Percentiles rank a stretch among this genome's conserved stretches.
These are phyloP conservation scores for Apiospora kogelbergensis DNA, from an alignment of 2,329 filamentous ascomycete genomes.

Conservation along the genomic window DNA sequence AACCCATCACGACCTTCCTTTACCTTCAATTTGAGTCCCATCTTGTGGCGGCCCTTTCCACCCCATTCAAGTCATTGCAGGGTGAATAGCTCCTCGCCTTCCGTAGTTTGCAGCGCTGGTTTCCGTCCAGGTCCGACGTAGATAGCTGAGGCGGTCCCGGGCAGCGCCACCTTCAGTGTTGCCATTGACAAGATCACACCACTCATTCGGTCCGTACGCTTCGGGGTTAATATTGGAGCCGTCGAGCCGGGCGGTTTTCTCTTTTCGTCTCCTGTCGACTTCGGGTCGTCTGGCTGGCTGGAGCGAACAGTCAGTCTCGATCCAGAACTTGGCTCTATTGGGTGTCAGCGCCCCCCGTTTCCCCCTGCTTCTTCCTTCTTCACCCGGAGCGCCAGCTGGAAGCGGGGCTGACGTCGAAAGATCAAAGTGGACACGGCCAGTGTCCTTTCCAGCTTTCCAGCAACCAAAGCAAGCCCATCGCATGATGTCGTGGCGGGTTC, in stretches of 20 bases:
- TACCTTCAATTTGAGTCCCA: background rate
- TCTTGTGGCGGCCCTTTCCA: background rate
- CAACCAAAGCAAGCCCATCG: background rate
- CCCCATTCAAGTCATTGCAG: no score
- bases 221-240: conserved; percentile 2
- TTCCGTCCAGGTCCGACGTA: background rate
- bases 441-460: background rate
- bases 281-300: background rate
- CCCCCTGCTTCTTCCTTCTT: background rate
- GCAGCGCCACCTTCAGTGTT: conserved; percentile 5
- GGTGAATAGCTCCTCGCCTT: background rate
- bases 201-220: conserved; percentile 1
- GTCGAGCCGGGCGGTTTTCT: background rate
- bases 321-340: background rate
- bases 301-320: background rate
- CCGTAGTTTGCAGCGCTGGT: background rate
- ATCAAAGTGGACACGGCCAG: background rate
- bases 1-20: background rate
- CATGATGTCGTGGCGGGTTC: conserved; percentile 2
- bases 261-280: background rate
- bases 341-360: background rate
- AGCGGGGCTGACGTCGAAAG: background rate
- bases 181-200: conserved; percentile 2
- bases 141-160: background rate
- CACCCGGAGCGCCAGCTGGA: background rate